Evolutionary conservation across 202 grass and related monocot genomes (phyloP), one percentile per base, ranked within the genome.

Genomic region (Panicum hallii): DNA sequence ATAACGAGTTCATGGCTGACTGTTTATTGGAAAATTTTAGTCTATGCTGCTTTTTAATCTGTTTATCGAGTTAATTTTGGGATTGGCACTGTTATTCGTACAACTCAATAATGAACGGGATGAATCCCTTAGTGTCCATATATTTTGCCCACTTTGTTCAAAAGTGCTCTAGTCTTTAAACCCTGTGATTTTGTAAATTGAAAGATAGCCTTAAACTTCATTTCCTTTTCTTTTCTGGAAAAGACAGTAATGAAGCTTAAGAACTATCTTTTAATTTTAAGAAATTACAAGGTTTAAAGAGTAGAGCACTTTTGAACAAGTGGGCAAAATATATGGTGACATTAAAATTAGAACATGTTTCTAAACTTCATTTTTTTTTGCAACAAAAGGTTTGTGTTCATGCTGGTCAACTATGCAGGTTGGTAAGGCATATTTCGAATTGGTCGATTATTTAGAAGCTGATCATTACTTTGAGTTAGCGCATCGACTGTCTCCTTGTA

Each of bases 391-490:
- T 19, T 15, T 75, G 63, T 81, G 57, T 72, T 88, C 9, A 30
- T 72, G 49, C 63, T 84, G 45, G 26, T 69, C n/a, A 75, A 90
- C 72, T 66, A 77, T 88, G 84, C 88, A 99, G 97, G 90, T 99
- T 75, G 97, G 97, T 7, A 99, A 89, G 84, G 91, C 91, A 75
- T 90, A 99, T 78, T 99, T 95, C 88, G 97, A 99, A 65, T 82
- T 99, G 77, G 90, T 99, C 0, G 88, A 99, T 85, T 94, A 96
- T 88, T 89, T 87, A 63, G 93, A 99, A 77, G 91, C 97, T 55
- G 87, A 90, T 78, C 97, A 72, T 80, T 96, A 91, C 79, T 99
- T 99, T 83, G 93, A 97, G 72, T 90, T 96, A 73, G 97, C 97
- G 0, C 93, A 90, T 82, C 88, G 93, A 61, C 28, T 97, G 50